Conservation (phyloP, 225 moss, liverwort and hornwort species). For the Anthoceros angustus region DNA sequence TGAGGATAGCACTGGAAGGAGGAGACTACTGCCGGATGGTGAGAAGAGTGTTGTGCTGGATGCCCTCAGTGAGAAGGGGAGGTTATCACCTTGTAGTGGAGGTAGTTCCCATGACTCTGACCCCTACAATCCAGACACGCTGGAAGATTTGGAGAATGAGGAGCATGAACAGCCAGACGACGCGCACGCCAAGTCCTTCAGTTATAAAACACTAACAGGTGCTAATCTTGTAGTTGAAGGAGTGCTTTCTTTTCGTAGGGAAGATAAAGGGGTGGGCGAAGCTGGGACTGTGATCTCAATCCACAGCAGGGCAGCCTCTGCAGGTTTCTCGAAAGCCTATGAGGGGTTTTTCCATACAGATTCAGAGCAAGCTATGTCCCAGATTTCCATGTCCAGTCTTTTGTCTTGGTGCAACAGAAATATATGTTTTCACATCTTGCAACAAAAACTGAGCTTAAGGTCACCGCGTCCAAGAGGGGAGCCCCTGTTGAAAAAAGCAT, state of each 20-base stretch:
- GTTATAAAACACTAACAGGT: conserved; percentile 84
- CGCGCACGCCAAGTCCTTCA: conserved; percentile 54
- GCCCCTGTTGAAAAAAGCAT: conserved; percentile 86
- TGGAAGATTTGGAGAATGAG: conserved; percentile 49
- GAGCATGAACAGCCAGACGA: conserved; percentile 35
- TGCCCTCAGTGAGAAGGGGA: conserved; percentile 45
- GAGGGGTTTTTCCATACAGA: conserved; percentile 41
- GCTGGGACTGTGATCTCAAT: conserved; percentile 44
- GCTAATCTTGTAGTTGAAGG: conserved; percentile 87
- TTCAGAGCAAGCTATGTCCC: conserved; percentile 34
- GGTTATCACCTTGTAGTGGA: conserved; percentile 66
- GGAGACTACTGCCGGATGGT: too few relatives aligned
- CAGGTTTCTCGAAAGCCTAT: conserved; percentile 33
- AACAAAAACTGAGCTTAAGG: conserved; percentile 77
- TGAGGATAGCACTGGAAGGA: too few relatives aligned
- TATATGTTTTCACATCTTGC: too few relatives aligned
- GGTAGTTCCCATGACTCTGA: conserved; percentile 65
- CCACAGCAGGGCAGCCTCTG: conserved; percentile 48
- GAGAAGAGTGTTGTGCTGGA: conserved; percentile 31
- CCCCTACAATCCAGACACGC: conserved; percentile 64
- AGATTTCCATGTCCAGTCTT: conserved; percentile 55
- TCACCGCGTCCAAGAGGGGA: conserved; percentile 81
- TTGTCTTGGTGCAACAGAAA: conserved; percentile 80
- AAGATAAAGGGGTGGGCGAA: conserved; percentile 23
- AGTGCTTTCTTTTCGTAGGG: conserved; percentile 72